Evolutionary conservation across 2,329 filamentous ascomycete species (phyloP), one percentile per base, ranked within the genome.

Genomic region (Anthostomella pinea): DNA sequence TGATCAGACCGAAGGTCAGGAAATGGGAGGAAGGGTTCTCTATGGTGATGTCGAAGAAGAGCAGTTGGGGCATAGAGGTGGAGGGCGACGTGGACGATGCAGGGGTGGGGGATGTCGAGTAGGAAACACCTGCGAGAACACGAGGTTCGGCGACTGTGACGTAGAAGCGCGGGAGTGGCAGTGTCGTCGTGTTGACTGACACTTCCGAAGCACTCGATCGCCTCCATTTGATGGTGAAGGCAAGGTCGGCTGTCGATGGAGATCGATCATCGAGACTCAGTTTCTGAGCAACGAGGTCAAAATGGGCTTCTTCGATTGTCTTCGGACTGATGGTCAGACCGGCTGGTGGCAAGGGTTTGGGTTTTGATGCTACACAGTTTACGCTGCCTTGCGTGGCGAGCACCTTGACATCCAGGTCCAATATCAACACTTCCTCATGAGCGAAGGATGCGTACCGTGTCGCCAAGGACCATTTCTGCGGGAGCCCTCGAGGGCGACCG

Each of bases 21-120:
- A 95, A 94, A 61, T 98, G 93, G 59, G 82, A 85, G 0, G 91
- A 96, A 0, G 90, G 86, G 59, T 98, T 98, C 65, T 98, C 93
- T 38, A 98, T 80, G 3, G 81, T 87, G 57, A 79, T 58, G 26
- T 73, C 65, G 10, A 81, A 59, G 38, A 69, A 64, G 28, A 76
- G 46, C 7, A 77, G 54, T 8, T 50, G 55, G 5, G 49, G 45
- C 7, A 45, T 31, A 3, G 39, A 23, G 67, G 37, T 70, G 69
- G 35, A 23, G n/a, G 49, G 29, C 10, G 48, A 39, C 4, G 33
- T 15, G 6, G 48, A 39, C 13, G 47, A 13, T 19, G 35, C 53
- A 38, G 44, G 15, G 17, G 24, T 54, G 39, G 35, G 61, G 6
- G 57, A 55, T 3, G 57, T 53, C 14, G 63, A 58, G 48, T 76